phyloP scores from a whole-genome alignment of 495 filamentous ascomycete genomes.

The Aspergillus conjunctus region DNA sequence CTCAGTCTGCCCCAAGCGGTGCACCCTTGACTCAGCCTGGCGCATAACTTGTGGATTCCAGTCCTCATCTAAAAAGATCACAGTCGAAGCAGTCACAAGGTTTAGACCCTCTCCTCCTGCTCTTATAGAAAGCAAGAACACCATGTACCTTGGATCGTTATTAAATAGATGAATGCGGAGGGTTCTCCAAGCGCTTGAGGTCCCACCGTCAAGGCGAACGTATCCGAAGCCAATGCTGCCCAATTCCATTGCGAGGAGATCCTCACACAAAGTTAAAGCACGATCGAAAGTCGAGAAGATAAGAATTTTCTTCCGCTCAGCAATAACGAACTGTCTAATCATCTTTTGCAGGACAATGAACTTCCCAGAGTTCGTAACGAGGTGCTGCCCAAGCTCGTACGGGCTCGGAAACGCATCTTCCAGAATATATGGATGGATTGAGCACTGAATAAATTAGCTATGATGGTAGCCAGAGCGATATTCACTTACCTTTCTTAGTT shows the following conservation, averaged over 20 bases:
- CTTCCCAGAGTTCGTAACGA: slow-evolving; percentile 62
- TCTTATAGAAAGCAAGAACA: slow-evolving; percentile 66
- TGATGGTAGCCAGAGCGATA: not conserved
- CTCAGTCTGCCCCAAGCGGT: slow-evolving; percentile 61
- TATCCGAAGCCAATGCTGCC: slow-evolving; percentile 52
- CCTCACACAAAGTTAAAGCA: slow-evolving; percentile 62
- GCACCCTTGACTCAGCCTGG: slow-evolving; percentile 62
- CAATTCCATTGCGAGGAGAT: slow-evolving; percentile 54
- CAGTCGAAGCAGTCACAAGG: slow-evolving; percentile 58
- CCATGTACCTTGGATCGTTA: slow-evolving; percentile 48
- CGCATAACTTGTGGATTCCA: slow-evolving; percentile 67
- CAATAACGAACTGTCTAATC: slow-evolving; percentile 57
- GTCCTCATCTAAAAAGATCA: slow-evolving; percentile 66
- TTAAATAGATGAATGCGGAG: slow-evolving; percentile 63
- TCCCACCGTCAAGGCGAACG: slow-evolving; percentile 61
- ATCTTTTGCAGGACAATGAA: slow-evolving; percentile 67
- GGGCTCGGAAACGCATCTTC: slow-evolving; percentile 14
- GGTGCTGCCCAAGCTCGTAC: slow-evolving; percentile 36
- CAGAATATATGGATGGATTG: slow-evolving; percentile 63
- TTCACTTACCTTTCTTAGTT: slow-evolving; percentile 55
- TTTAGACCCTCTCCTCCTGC: slow-evolving; percentile 69
- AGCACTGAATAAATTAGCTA: slow-evolving; percentile 40
- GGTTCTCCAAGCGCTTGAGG: slow-evolving; percentile 55
- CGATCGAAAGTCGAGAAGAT: slow-evolving; percentile 65
- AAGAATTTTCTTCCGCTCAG: slow-evolving; percentile 59